Base-by-base conservation (phyloP, 2,329 filamentous ascomycete species). In the Lasiodiplodia gonubiensis region DNA sequence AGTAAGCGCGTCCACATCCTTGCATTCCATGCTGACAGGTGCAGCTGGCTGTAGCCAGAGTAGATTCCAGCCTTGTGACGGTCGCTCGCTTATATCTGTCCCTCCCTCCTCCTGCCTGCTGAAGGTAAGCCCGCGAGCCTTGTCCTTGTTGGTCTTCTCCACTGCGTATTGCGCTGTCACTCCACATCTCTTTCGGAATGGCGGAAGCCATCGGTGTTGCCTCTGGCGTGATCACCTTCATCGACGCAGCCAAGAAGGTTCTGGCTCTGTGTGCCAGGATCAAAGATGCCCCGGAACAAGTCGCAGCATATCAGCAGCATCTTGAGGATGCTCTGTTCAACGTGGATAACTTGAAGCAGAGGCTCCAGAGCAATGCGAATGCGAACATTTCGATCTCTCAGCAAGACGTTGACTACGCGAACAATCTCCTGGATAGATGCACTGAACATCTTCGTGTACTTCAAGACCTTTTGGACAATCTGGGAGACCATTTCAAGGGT, bases 141-240 rank as follows among this genome's bases (percentile, higher is more conserved):
- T 46, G 14, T 5, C 16, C 42, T 2, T 3, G 42, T n/a, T n/a
- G n/a, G n/a, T n/a, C n/a, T n/a, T n/a, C n/a, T n/a, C n/a, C n/a
- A n/a, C n/a, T n/a, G n/a, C n/a, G n/a, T n/a, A n/a, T n/a, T n/a
- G n/a, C n/a, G n/a, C n/a, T n/a, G n/a, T n/a, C n/a, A n/a, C n/a
- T n/a, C n/a, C n/a, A n/a, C n/a, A n/a, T 2, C 16, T 46, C 42
- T 0, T 46, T 12, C 42, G 11, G 16, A 0, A 57, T 57, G 53
- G 53, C 53, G 1, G 25, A 39, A 35, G 53, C 53, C n/a, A 57
- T 57, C n/a, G 53, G 25, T 7, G 35, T 57, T 2, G 30, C n/a
- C 54, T 25, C 54, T 12, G 54, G 35, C 12, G 39, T 59, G 8
- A 42, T 42, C 18, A 42, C 35, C 21, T 59, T 59, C 54, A 59